Base-by-base conservation (phyloP, 2,329 filamentous ascomycete genomes). In the Fusarium sp. region DNA sequence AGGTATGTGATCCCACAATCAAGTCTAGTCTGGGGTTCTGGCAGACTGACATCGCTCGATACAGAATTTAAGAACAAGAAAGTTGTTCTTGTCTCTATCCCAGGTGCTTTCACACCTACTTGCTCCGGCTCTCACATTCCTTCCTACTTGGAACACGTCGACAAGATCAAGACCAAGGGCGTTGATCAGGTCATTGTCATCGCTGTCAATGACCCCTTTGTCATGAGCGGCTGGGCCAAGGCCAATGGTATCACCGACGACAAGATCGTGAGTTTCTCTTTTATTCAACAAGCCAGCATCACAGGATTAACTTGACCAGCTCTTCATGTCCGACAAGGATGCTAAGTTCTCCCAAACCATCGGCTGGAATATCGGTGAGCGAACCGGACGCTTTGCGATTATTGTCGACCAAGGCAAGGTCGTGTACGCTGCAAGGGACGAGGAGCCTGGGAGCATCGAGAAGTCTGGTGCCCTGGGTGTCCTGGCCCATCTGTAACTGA, bases 221-320 rank as follows among this genome's bases (percentile, higher is more conserved):
- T 97, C 83, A 96, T 96, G 93, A 92, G 90, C 78, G 94, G 93
- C 62, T 96, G 94, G 94, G 92, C 91, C 84, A 97, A 97, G 89
- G 94, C 94, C 80, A 96, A 97, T 85, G 88, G 88, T 60, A 87
- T 96, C 80, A 91, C 89, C 80, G 90, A 91, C 74, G 92, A 96
- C 77, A 87, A 82, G 66, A 87, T 90, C 75, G 87, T 89, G 77
- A 77, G 87, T 82, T 62, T 32, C 60, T 34, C 7, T 28, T 26
- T 48, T 17, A 41, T 22, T 41, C 38, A 28, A 17, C 36, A 14
- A 38, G 26, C 30, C 39, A 57, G 32, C 56, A 18, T 68, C 8
- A 58, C 28, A n/a, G 41, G 50, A 32, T 64, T 72, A 66, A 72
- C 62, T 26, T 36, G 18, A n/a, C 50, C 50, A 89, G 87, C 87